A percentile compares a stretch with the other conserved stretches of the same genome.
phyloP scores from a whole-genome alignment of 805 yeast species.

The Kodamaea nitidulidarum region DNA sequence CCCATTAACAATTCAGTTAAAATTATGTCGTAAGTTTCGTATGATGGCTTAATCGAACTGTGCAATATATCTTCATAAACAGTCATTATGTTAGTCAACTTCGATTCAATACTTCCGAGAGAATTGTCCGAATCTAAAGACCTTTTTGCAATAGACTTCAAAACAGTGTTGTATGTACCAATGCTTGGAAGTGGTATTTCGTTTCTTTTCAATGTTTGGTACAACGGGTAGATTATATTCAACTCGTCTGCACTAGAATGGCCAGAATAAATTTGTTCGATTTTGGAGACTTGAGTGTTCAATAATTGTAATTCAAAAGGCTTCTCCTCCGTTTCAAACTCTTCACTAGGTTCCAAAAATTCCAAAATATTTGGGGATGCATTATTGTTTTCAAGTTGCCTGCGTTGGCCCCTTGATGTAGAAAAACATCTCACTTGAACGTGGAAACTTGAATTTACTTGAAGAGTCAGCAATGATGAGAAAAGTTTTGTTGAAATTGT shows the following conservation, averaged over 20 bases:
- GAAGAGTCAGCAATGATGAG: conserved; percentile 17
- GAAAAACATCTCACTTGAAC: conserved; percentile 11
- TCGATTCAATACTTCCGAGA: conserved; percentile 47
- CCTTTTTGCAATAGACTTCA: conserved; percentile 52
- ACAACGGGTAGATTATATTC: conserved; percentile 35
- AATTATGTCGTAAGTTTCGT: conserved; percentile 47
- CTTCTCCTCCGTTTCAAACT: conserved; percentile 4
- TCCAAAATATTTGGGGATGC: conserved; percentile 3
- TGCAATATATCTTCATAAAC: conserved; percentile 63
- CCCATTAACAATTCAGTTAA: conserved; percentile 50
- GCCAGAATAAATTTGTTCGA: conserved; percentile 15
- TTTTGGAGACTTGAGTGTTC: conserved; percentile 18
- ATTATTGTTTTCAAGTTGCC: conserved; percentile 1
- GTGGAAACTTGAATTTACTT: neutral
- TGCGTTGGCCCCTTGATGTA: conserved; percentile 1
- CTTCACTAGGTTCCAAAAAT: neutral
- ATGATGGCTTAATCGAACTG: conserved; percentile 49
- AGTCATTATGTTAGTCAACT: conserved; percentile 57
- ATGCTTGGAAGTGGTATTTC: conserved; percentile 44
- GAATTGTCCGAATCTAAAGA: conserved; percentile 31
- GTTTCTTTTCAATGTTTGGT: conserved; percentile 39
- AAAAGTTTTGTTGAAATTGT: conserved; percentile 17
- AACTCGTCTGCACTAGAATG: conserved; percentile 20
- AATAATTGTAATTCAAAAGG: conserved; percentile 19
- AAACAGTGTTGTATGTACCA: conserved; percentile 49